Evolutionary conservation across 495 filamentous ascomycete genomes (phyloP), one percentile per base, ranked within the genome.

Genomic region (Xylaria cubensis): DNA sequence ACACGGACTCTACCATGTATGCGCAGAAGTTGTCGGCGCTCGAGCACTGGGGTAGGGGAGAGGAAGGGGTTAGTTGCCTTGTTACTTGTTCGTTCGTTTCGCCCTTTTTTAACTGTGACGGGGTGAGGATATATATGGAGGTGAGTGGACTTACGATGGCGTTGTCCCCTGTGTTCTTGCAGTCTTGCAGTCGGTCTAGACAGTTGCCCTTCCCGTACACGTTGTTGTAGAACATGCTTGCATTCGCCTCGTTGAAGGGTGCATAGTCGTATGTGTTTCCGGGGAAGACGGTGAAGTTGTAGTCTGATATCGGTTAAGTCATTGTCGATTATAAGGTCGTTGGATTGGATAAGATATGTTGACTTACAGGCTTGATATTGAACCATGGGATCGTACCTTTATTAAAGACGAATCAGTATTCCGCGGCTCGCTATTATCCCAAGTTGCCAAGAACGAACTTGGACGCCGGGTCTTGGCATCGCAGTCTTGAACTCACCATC

Each of bases 131-230:
- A 1, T 17, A 19, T 29, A 29, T 29, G 36, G 15, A 6, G 19
- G n/a, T 21, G 10, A 32, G 15, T 13, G 15, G 19, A 61, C 70
- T 72, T 61, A 72, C 70, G 51, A 78, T 48, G 29, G 70, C 58
- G 56, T 78, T 74, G 26, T 65, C 61, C 4, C 76, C 80, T 1
- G 78, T 78, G 32, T 74, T 68, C 50, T 72, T 74, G 81, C 89
- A 91, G 62, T 87, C 79, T 6, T 81, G 76, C 56, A 91, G 85
- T 68, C 80, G 80, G 66, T 92, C 91, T 34, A 88, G 80, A 77
- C 91, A 93, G 65, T 91, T 92, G 5, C 86, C 89, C 4, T 79
- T 73, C 17, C 89, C 90, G 74, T 90, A 92, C 39, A 90, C 72
- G 62, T 87, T 86, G 78, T 90, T 89, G 78, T 88, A 90, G 75